phyloP scores from a whole-genome alignment of 2,329 filamentous ascomycete species.

The Phialophora macrospora region DNA sequence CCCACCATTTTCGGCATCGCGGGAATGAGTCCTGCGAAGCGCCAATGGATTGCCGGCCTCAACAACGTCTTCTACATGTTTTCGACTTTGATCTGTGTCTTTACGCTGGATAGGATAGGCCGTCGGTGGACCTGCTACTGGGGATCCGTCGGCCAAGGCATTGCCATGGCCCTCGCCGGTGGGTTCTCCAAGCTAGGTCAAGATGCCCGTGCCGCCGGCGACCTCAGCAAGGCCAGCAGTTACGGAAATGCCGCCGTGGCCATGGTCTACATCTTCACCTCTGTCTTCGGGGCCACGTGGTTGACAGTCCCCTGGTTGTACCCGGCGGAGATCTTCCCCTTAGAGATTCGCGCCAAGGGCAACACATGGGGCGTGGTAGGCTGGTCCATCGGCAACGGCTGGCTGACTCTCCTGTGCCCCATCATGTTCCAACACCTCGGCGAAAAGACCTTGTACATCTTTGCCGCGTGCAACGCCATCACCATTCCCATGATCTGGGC shows the following conservation, averaged over 20 bases:
- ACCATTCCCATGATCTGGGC: constrained; percentile 74
- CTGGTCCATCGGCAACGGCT: constrained; percentile 76
- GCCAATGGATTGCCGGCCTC: constrained; percentile 64
- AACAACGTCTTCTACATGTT: constrained; percentile 63
- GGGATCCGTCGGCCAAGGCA: constrained; percentile 67
- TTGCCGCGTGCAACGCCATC: constrained; percentile 69
- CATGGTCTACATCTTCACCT: constrained; percentile 69
- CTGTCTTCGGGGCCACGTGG: constrained; percentile 67
- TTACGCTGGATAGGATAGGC: constrained; percentile 71
- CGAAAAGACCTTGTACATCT: constrained; percentile 76
- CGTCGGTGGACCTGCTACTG: constrained; percentile 72
- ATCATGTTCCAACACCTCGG: constrained; percentile 68
- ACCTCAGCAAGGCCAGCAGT: constrained; percentile 56
- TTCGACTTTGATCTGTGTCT: constrained; percentile 69
- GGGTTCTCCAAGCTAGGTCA: constrained; percentile 50
- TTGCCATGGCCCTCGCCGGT: constrained; percentile 70
- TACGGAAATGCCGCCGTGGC: constrained; percentile 69
- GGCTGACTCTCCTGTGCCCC: constrained; percentile 59
- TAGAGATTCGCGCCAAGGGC: constrained; percentile 72
- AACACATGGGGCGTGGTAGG: constrained; percentile 78
- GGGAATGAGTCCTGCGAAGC: constrained; percentile 51
- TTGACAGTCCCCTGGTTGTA: constrained; percentile 66
- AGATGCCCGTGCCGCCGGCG: constrained; percentile 55
- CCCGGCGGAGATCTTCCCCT: constrained; percentile 74
- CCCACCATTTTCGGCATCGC: constrained; percentile 69